Evolutionary conservation across 2,329 filamentous ascomycete species (phyloP), one percentile per base, ranked within the genome.

Genomic region (Tolypocladium ophioglossoides): DNA sequence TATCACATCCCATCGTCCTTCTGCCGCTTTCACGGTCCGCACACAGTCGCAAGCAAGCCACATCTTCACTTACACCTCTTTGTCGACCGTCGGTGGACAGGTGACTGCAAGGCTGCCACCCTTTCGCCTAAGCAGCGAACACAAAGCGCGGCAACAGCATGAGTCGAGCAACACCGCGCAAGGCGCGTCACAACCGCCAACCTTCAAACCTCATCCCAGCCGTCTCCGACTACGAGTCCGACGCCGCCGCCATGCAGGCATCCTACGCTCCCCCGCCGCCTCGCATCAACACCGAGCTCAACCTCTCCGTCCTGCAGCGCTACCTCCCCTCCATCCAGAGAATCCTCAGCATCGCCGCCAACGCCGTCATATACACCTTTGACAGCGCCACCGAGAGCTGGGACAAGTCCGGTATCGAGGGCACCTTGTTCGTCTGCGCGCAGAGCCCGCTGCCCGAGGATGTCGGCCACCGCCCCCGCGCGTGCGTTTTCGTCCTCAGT

Each of bases 321-420:
- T 89, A 96, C 72, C 82, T 89, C 55, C 87, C 90, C 35, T 79
- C 82, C 55, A 83, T 96, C 59, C 76, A 77, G 55, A 74, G 78
- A 52, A 90, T 96, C 65, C 77, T 90, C 59, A 86, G 87, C 58
- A 86, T 94, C 61, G 90, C 90, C 7, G 86, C 88, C 35, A 95
- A 92, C 64, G 87, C 88, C 30, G 89, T 94, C 38, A 80, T 96
- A 60, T 97, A 96, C 75, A 81, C 80, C 50, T 94, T 95, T 73
- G 82, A 78, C 57, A 76, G 82, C 49, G 71, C 77, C 5, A 78
- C 82, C 3, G 74, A 80, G 52, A 72, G 76, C 56, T 97, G 94
- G 94, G 87, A 94, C 66, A 95, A 95, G 74, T 82, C 81, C 48
- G 87, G 85, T 54, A 80, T 91, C 12, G 91, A 96, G 70, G 94